Conservation (phyloP, 2,329 filamentous ascomycete genomes). For the Neofusicoccum sp. region DNA sequence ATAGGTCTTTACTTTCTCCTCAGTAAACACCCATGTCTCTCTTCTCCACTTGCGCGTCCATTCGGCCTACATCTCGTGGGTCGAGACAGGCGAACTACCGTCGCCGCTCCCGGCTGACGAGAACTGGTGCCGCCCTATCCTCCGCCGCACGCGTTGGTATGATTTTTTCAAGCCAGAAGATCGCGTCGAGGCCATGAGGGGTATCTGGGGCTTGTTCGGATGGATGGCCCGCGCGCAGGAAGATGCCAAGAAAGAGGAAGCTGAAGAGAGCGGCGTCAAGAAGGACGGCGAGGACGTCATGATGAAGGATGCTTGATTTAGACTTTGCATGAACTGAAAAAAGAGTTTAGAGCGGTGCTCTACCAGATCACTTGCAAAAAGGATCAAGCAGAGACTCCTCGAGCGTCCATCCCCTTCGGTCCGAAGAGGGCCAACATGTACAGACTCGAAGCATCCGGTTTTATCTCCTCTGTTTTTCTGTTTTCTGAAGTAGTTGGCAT, state of each 20-base stretch:
- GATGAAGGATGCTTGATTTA: conserved; percentile 9
- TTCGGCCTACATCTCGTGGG: conserved; percentile 54
- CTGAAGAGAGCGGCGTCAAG: background rate
- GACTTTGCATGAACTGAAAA: background rate
- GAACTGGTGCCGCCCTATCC: conserved; percentile 51
- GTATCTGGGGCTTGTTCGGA: conserved; percentile 57
- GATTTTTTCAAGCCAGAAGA: conserved; percentile 56
- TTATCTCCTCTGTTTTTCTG: background rate
- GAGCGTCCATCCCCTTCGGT: background rate
- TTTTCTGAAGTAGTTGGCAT: too few relatives aligned
- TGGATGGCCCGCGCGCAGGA: conserved; percentile 3
- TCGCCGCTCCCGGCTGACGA: conserved; percentile 25
- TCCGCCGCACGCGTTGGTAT: conserved; percentile 59
- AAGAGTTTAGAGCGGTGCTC: background rate
- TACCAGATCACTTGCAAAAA: background rate
- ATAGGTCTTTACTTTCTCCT: conserved; percentile 61
- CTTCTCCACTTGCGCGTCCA: conserved; percentile 60
- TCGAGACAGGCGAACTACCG: conserved; percentile 43
- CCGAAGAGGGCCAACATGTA: background rate
- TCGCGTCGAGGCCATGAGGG: conserved; percentile 55
- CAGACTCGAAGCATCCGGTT: background rate
- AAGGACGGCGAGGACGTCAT: background rate
- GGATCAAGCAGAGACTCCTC: background rate
- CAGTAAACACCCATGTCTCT: conserved; percentile 61
- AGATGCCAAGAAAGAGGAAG: background rate